Conservation (phyloP, 108 stramenopile genomes). For the Discostella pseudostelligera region DNA sequence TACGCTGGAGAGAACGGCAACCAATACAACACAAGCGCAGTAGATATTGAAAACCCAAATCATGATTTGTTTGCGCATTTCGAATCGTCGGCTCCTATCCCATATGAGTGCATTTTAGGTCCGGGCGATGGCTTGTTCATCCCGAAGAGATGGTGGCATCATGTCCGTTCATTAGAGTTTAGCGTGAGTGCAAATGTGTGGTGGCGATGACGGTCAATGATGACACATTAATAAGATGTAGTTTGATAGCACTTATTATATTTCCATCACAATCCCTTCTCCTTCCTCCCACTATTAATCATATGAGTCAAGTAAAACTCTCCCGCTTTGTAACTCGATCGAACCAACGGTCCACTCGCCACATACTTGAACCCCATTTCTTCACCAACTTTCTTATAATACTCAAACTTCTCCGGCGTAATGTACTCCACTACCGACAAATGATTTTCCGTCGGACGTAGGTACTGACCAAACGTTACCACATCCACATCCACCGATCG, state of each 20-base stretch:
- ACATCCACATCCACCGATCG: constrained; percentile 92
- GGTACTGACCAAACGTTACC: constrained; percentile 98
- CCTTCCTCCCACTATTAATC: constrained; percentile 78
- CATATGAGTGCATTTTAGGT: constrained; percentile 47
- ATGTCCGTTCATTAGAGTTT: constrained; percentile 57
- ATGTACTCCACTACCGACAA: constrained; percentile 96
- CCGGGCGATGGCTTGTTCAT: constrained; percentile 75
- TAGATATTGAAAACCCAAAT: constrained; percentile 55
- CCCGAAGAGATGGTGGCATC: constrained; percentile 81
- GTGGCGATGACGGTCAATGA: constrained; percentile 81
- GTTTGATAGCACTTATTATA: too few relatives aligned
- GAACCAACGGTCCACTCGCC: constrained; percentile 96
- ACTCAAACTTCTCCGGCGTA: constrained; percentile 92
- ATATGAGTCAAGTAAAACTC: constrained; percentile 94
- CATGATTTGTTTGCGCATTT: constrained; percentile 51
- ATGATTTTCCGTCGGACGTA: constrained; percentile 95
- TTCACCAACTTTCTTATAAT: constrained; percentile 75
- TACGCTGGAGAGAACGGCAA: constrained; percentile 63
- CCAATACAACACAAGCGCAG: constrained; percentile 76
- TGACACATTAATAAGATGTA: too few relatives aligned
- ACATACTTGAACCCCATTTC: constrained; percentile 98
- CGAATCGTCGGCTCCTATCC: constrained; percentile 28
- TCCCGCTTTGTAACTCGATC: constrained; percentile 94
- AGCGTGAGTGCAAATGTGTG: constrained; percentile 72
- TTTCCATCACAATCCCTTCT: constrained; percentile 23